These are phyloP conservation scores for Anisodus acutangulus DNA, from an alignment of 257 asterid genomes.

Conservation along the genomic window DNA sequence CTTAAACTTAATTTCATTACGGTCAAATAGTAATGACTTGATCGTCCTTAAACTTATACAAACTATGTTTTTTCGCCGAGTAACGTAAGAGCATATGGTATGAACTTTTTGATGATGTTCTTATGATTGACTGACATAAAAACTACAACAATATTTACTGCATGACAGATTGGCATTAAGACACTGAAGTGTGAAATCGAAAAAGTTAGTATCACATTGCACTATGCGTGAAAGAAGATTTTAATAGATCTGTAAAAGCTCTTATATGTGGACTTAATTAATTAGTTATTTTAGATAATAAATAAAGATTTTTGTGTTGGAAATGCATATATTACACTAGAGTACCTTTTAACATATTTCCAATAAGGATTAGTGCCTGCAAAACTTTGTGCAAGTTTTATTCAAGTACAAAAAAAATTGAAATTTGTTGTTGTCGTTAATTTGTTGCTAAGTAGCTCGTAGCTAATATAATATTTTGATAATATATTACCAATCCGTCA, in stretches of 20 bases:
- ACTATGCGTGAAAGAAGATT: background rate
- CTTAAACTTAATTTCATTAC: background rate
- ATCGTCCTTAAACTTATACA: background rate
- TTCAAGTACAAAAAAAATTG: too few species aligned
- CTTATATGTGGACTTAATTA: background rate
- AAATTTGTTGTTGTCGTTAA: too few species aligned
- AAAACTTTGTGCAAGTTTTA: background rate
- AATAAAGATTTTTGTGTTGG: background rate
- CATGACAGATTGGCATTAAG: background rate
- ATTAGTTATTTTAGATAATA: background rate
- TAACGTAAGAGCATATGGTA: background rate
- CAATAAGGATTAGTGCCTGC: background rate
- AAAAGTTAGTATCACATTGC: background rate
- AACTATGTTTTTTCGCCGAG: background rate
- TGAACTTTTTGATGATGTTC: background rate
- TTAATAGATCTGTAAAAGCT: background rate
- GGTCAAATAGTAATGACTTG: background rate
- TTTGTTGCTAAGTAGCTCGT: too few species aligned
- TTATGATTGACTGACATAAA: slow-evolving; percentile 4
- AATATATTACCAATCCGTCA: too few species aligned
- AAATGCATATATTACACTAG: too few species aligned
- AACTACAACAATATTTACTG: background rate
- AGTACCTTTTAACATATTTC: background rate
- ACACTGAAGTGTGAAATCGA: background rate
- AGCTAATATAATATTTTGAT: too few species aligned